Base-by-base conservation (phyloP, 129 eudicot species). In the Arctium minus region DNA sequence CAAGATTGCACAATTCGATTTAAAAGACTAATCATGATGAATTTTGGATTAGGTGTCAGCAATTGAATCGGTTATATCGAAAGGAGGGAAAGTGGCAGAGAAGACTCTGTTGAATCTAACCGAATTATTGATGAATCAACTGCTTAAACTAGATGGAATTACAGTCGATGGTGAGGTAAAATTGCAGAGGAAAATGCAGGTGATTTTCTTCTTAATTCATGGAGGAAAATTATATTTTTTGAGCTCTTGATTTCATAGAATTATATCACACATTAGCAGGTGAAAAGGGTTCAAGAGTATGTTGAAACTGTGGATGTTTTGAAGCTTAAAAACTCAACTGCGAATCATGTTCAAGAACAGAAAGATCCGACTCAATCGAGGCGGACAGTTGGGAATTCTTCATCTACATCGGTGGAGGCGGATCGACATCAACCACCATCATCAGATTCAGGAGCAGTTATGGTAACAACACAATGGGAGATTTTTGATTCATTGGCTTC, bases 391-490 rank as follows among this genome's bases (percentile, higher is more conserved):
- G 92, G 88, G 75, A 82, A 76, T 17, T 82, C 75, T 31, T 82
- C 88, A 10, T 76, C 83, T 18, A 80, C 42, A 6, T 76, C 48
- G 71, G 80, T 83, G 85, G 82, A 84, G 56, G 71, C 27, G 0
- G 88, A 75, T 65, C 86, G 69, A 44, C 27, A 65, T 36, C 84
- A 76, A 48, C 87, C 93, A 35, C 31, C 87, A 56, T 86, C 92
- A 3, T 89, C 87, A n/a, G n/a, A n/a, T n/a, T n/a, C n/a, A 4
- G 80, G 75, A 0, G 44, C 86, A 2, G 88, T 88, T 40, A 91
- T 87, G 17, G 86, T 86, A 79, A 92, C 98, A 13, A 92, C 98
- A 7, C 89, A 95, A 60, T 95, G 97, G 97, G 98, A 95, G 83
- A 90, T 92, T 18, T 95, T 95, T 76, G 98, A 95, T 76, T 85